phyloP scores from a whole-genome alignment of 176 grass and related monocot species.

The Bromus sterilis region DNA sequence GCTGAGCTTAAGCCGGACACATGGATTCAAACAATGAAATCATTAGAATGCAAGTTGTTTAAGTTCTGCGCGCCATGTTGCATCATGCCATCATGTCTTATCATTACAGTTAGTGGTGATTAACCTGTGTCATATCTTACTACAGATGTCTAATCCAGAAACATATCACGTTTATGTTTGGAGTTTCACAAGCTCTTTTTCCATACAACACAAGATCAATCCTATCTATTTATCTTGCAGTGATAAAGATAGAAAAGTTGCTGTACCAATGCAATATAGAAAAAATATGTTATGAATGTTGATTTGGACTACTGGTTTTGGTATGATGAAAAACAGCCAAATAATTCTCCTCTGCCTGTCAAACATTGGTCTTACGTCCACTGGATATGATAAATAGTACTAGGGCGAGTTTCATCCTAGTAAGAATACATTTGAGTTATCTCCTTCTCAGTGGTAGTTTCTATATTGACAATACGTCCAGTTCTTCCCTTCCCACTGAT shows the following conservation, averaged over 20 bases:
- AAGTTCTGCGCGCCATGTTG: background rate
- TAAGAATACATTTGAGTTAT: background rate
- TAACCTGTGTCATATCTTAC: background rate
- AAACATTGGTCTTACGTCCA: background rate
- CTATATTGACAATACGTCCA: background rate
- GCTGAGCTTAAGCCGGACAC: background rate
- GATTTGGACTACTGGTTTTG: background rate
- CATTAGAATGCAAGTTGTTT: background rate
- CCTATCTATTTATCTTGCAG: background rate
- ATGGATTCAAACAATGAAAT: background rate
- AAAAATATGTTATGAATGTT: background rate
- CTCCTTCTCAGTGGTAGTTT: background rate
- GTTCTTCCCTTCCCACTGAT: background rate
- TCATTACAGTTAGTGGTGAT: background rate
- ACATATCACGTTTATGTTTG: background rate
- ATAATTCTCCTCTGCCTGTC: background rate
- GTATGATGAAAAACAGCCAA: background rate
- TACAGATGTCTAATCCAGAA: background rate
- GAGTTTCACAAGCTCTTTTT: background rate
- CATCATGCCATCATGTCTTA: slow-evolving; percentile 3
- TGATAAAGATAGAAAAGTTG: background rate
- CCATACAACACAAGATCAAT: background rate
- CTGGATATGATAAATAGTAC: background rate
- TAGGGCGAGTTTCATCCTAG: background rate
- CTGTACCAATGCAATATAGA: background rate